Conservation (phyloP, 768 basidiomycete species). For the Psilocybe subaeruginosa region DNA sequence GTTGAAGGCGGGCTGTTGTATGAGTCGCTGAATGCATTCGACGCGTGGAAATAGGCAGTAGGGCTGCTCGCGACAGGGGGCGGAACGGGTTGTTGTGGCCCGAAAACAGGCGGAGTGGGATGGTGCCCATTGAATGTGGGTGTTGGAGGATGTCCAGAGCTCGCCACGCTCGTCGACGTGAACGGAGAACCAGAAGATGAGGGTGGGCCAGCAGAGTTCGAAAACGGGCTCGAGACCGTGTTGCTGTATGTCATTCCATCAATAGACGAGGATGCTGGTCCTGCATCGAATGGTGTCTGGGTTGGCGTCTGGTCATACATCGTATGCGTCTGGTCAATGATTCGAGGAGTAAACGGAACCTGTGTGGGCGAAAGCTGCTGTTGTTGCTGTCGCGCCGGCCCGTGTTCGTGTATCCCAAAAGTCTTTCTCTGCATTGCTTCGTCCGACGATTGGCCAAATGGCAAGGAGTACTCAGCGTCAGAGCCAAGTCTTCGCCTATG, state of each 20-base stretch:
- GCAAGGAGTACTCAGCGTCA: neutral
- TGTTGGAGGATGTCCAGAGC: constrained; percentile 28
- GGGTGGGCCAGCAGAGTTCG: constrained; percentile 20
- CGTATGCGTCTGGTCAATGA: constrained; percentile 6
- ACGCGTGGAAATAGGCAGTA: constrained; percentile 20
- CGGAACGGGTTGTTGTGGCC: constrained; percentile 15
- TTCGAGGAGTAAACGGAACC: constrained; percentile 7
- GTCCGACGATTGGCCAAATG: constrained; percentile 6
- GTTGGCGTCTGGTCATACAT: constrained; percentile 20
- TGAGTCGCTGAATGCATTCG: constrained; percentile 2
- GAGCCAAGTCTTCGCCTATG: constrained; percentile 7
- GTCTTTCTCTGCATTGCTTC: constrained; percentile 5
- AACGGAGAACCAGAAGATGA: constrained; percentile 36
- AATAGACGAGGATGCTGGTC: neutral
- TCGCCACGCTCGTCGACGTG: constrained; percentile 20
- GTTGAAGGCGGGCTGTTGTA: constrained; percentile 17
- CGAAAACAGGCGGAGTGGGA: constrained; percentile 30
- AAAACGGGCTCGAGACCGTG: constrained; percentile 29
- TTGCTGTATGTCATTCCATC: constrained; percentile 14
- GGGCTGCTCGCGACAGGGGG: constrained; percentile 13
- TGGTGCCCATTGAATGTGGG: constrained; percentile 29
- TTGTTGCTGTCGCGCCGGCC: constrained; percentile 22
- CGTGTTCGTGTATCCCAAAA: constrained; percentile 6
- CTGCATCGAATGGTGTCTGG: constrained; percentile 17
- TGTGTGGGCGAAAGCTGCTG: constrained; percentile 18